These are phyloP conservation scores for Batkoa obscura DNA, from an alignment of 371 early-diverging fungal genomes.

Conservation along the genomic window DNA sequence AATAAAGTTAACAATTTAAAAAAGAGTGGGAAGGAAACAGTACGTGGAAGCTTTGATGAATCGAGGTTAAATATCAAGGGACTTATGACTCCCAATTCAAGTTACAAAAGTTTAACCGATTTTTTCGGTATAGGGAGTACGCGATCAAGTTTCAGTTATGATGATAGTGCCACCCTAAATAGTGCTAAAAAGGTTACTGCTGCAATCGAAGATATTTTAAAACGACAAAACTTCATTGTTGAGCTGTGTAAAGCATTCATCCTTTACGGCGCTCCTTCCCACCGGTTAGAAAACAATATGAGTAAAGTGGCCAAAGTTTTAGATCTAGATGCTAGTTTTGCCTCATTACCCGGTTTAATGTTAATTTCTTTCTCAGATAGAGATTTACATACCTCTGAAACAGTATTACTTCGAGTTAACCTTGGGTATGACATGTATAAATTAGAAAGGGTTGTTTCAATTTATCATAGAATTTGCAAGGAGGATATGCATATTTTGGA, in stretches of 20 bases:
- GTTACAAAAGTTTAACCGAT: neutral
- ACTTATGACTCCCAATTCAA: neutral
- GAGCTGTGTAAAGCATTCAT: conserved; percentile 29
- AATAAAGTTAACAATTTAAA: neutral
- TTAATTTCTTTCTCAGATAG: conserved; percentile 48
- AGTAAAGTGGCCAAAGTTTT: conserved; percentile 24
- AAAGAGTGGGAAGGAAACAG: neutral
- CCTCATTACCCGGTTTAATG: conserved; percentile 47
- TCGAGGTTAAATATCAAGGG: neutral
- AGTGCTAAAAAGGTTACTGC: conserved; percentile 2
- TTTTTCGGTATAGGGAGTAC: conserved; percentile 1
- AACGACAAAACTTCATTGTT: conserved; percentile 34
- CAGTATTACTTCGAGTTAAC: conserved; percentile 37
- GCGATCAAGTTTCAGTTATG: neutral
- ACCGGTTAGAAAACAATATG: conserved; percentile 33
- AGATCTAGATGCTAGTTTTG: conserved; percentile 43
- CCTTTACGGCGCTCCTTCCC: conserved; percentile 35
- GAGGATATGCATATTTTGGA: conserved; percentile 27
- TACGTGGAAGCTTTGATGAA: neutral
- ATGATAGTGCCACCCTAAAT: neutral
- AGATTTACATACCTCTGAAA: conserved; percentile 57
- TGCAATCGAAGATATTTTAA: conserved; percentile 29
- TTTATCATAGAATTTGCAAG: conserved; percentile 25
- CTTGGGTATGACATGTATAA: conserved; percentile 50
- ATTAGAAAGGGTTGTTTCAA: conserved; percentile 26